Base-by-base conservation (phyloP, 352 stramenopile genomes). In the Globisporangium alternatum region DNA sequence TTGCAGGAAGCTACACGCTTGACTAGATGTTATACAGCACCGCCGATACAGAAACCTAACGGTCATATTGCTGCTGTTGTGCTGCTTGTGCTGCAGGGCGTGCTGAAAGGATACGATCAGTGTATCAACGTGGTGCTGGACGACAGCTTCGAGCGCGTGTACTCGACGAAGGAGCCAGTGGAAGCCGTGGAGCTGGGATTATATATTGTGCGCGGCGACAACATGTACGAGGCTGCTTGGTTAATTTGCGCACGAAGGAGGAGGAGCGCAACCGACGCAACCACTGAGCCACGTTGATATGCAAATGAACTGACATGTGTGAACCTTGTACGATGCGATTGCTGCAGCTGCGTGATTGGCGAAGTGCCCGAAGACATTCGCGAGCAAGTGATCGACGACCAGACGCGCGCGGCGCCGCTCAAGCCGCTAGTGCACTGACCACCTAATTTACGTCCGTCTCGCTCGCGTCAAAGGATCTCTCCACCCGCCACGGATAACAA, bases 131-230 rank as follows among this genome's bases (percentile, higher is more conserved):
- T 98, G 35, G 82, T 98, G 48, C 69, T 98, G 59, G 82, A 97
- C 72, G 86, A 97, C 72, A 97, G 88, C 78, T 96, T 97, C 61
- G 94, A 98, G 79, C 88, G 93, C 66, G 88, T 98, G 6, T 98
- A 95, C 77, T 97, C 90, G 56, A 72, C 81, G 41, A 92, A 95
- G 60, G 83, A 93, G 39, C 91, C 89, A 8, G 92, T 98, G 41
- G 89, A 98, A 56, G 81, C 88, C 25, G 88, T 97, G 22, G 81
- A 93, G 64, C 77, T 98, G 9, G 95, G 95, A 31, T 75, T 98
- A 28, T 98, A 97, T 67, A 97, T 98, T 65, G 83, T 98, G 45
- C 87, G 95, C 53, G 95, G 93, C 25, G 93, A 98, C 77, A 98
- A 98, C 74, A 97, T 98, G 89, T 96, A 77, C 68, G 80, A 56